A percentile compares a stretch with the other conserved stretches of the same genome.
Evolutionary conservation across 768 basidiomycete genomes (phyloP).

Genomic region (Suillus spraguei): DNA sequence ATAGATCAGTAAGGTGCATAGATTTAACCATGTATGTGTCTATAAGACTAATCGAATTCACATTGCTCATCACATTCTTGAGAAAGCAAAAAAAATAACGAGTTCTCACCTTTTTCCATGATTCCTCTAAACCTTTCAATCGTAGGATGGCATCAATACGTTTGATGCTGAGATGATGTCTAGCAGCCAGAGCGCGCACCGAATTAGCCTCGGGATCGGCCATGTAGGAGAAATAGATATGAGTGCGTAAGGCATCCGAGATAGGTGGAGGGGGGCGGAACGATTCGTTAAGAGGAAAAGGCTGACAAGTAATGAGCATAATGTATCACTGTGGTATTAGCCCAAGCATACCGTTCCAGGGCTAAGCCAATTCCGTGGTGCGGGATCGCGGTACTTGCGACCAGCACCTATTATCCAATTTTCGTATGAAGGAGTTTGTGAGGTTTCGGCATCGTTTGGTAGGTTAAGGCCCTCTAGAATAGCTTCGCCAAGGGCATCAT

Average conservation of each 20-base stretch:
- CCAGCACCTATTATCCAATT: slow-evolving; percentile 23
- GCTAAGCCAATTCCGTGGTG: slow-evolving; percentile 66
- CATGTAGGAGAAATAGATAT: slow-evolving; percentile 65
- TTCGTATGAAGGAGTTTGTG: slow-evolving; percentile 11
- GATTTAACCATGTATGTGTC: slow-evolving; percentile 76
- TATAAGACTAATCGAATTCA: slow-evolving; percentile 94
- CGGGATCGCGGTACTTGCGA: slow-evolving; percentile 27
- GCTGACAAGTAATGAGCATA: slow-evolving; percentile 44
- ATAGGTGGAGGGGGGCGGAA: slow-evolving; percentile 82
- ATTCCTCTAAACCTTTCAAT: slow-evolving; percentile 74
- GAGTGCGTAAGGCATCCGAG: slow-evolving; percentile 57
- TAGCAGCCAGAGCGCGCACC: slow-evolving; percentile 61
- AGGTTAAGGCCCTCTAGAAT: slow-evolving; percentile 19
- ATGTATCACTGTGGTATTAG: slow-evolving; percentile 7
- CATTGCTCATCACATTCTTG: slow-evolving; percentile 54
- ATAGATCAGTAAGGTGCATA: slow-evolving; percentile 24
- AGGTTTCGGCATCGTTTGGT: slow-evolving; percentile 17
- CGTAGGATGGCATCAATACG: slow-evolving; percentile 84
- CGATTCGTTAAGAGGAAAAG: slow-evolving; percentile 83
- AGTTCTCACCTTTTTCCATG: slow-evolving; percentile 69
- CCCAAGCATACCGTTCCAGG: slow-evolving; percentile 51
- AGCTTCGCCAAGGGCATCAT: slow-evolving; percentile 18
- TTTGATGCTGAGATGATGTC: slow-evolving; percentile 68
- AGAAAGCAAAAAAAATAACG: slow-evolving; percentile 12
- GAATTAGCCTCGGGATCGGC: slow-evolving; percentile 55